A percentile compares a stretch with the other conserved stretches of the same genome.
Evolutionary conservation across 352 stramenopile species (phyloP).

Genomic region (Plasmopara muralis): DNA sequence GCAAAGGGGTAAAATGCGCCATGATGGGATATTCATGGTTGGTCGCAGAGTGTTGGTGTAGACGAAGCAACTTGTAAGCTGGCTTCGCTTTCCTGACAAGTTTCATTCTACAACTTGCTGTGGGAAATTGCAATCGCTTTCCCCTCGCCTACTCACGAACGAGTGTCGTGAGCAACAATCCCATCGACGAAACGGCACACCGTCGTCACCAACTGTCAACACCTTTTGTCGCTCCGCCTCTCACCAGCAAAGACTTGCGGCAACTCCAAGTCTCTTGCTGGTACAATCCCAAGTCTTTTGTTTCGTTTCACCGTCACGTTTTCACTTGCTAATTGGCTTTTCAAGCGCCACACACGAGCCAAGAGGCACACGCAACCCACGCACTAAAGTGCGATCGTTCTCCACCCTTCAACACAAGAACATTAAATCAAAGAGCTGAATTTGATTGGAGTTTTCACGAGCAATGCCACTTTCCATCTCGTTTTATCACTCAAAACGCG

Average conservation of each 20-base stretch:
- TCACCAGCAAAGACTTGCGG: conserved; percentile 15
- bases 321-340: conserved; percentile 24
- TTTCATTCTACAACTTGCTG: conserved; percentile 22
- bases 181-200: conserved; percentile 18
- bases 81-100: conserved; percentile 10
- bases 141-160: conserved; percentile 5
- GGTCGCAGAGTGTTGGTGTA: conserved; percentile 9
- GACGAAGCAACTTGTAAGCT: conserved; percentile 3
- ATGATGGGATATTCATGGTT: conserved; percentile 25
- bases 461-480: conserved; percentile 42
- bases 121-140: conserved; percentile 9
- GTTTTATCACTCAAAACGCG: conserved; percentile 36
- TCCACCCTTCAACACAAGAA: background rate
- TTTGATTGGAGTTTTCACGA: background rate
- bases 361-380: conserved; percentile 8
- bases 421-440: too few relatives aligned
- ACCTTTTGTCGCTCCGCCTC: conserved; percentile 14
- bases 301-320: conserved; percentile 7
- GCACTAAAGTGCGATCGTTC: conserved; percentile 13
- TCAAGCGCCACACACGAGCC: conserved; percentile 15
- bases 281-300: conserved; percentile 20
- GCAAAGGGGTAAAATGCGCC: conserved; percentile 13
- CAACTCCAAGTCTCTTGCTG: conserved; percentile 18
- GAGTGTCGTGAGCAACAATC: conserved; percentile 6
- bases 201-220: conserved; percentile 21